Conservation (phyloP, 371 early-diverging fungal species). For the Mucor racemosus region DNA sequence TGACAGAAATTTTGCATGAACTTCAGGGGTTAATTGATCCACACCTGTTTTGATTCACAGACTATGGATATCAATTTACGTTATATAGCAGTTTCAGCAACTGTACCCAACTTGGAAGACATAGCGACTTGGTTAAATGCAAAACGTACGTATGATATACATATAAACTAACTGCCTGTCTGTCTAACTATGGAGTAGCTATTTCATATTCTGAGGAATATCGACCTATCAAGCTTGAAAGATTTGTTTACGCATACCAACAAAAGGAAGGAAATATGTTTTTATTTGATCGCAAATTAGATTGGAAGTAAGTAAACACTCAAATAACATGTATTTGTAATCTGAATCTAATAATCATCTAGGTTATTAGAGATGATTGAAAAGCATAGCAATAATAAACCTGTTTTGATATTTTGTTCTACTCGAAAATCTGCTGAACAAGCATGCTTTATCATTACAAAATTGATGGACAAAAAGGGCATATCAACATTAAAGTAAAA, state of each 20-base stretch:
- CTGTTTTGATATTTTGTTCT: constrained; percentile 76
- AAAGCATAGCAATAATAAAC: constrained; percentile 59
- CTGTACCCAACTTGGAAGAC: constrained; percentile 85
- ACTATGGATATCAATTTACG: constrained; percentile 32
- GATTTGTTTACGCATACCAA: constrained; percentile 65
- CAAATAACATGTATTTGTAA: no score
- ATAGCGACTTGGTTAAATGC: constrained; percentile 73
- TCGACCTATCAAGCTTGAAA: constrained; percentile 74
- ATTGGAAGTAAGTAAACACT: constrained; percentile 58
- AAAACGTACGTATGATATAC: constrained; percentile 31
- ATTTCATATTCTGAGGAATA: constrained; percentile 75
- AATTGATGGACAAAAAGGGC: constrained; percentile 32
- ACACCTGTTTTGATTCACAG: constrained; percentile 7
- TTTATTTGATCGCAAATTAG: constrained; percentile 67
- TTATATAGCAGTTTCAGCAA: constrained; percentile 82
- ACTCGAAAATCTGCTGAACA: constrained; percentile 71
- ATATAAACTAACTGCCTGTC: background rate
- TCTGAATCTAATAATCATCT: no score
- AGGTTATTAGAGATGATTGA: constrained; percentile 68
- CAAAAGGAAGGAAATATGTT: constrained; percentile 53
- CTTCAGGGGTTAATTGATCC: background rate
- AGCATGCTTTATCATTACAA: constrained; percentile 62
- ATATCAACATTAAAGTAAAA: constrained; percentile 31
- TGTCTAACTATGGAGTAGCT: constrained; percentile 17
- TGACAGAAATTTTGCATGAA: background rate